Evolutionary conservation across 306 rosid genomes (phyloP).

Genomic region (Pyrus betulifolia): DNA sequence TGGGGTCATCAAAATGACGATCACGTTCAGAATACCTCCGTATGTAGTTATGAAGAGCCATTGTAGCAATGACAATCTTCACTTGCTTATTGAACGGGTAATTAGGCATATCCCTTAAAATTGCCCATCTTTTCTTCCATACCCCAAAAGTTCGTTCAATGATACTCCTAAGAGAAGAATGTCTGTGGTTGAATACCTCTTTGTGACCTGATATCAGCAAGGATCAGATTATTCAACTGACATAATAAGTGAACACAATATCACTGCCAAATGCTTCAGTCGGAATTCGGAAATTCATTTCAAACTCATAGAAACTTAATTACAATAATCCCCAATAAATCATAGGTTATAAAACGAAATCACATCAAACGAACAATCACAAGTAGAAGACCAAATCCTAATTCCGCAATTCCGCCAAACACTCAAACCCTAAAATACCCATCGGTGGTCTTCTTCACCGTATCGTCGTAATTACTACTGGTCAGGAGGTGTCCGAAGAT

Average conservation of each 20-base stretch:
- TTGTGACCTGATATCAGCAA: slow-evolving; percentile 43
- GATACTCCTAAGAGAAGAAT: too few species aligned
- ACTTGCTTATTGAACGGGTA: too few species aligned
- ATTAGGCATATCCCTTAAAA: too few species aligned
- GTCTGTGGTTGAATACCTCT: too few species aligned
- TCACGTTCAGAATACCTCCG: too few species aligned
- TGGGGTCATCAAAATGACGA: too few species aligned
- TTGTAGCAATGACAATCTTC: too few species aligned
- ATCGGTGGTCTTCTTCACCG: slow-evolving; percentile 66
- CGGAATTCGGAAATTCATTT: neutral
- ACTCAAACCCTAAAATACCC: neutral
- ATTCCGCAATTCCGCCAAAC: neutral
- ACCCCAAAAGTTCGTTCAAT: too few species aligned
- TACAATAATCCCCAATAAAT: neutral
- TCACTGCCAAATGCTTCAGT: neutral
- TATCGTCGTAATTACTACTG: slow-evolving; percentile 88
- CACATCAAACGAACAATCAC: neutral
- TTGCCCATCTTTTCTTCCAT: too few species aligned
- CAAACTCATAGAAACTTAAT: neutral
- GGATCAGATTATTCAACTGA: neutral
- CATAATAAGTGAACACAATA: neutral
- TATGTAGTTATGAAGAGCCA: too few species aligned
- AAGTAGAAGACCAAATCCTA: neutral
- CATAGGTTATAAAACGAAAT: neutral
- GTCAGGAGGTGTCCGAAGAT: slow-evolving; percentile 84